These are phyloP conservation scores for Fusarium graminum DNA, from an alignment of 2,329 filamentous ascomycete genomes.

Conservation along the genomic window DNA sequence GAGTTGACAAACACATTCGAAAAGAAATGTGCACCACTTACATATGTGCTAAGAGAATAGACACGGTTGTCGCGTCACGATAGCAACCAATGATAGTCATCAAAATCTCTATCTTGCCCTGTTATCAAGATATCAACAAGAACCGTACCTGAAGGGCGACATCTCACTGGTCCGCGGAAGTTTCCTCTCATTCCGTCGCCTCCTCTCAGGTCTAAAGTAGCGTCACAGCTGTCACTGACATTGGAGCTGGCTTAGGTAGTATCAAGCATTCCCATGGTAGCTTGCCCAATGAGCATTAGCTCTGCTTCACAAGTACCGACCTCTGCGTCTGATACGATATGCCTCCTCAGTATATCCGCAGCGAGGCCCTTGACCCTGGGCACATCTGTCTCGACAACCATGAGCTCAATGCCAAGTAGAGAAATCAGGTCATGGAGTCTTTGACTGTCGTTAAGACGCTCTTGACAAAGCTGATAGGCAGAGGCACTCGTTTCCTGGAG, in stretches of 20 bases:
- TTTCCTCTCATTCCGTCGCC: background rate
- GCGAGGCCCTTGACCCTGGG: background rate
- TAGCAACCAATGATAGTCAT: background rate
- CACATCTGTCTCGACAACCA: background rate
- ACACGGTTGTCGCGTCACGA: background rate
- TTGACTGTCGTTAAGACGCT: background rate
- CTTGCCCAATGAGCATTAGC: background rate
- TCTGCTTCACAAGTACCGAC: background rate
- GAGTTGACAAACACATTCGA: no score
- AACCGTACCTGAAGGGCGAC: no score
- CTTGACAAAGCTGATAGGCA: background rate
- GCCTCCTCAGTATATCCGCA: background rate
- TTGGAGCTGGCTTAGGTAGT: background rate
- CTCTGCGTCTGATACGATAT: background rate
- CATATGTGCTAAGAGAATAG: background rate
- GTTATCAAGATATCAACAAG: background rate
- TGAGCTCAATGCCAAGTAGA: background rate
- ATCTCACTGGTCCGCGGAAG: background rate
- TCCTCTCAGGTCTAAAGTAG: background rate
- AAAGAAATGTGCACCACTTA: background rate
- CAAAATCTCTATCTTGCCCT: background rate
- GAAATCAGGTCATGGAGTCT: background rate
- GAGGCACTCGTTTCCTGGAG: background rate
- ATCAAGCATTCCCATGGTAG: background rate
- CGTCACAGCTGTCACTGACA: background rate